Base-by-base conservation (phyloP, 2,329 filamentous ascomycete genomes). In the Neopestalotiopsis sp. region DNA sequence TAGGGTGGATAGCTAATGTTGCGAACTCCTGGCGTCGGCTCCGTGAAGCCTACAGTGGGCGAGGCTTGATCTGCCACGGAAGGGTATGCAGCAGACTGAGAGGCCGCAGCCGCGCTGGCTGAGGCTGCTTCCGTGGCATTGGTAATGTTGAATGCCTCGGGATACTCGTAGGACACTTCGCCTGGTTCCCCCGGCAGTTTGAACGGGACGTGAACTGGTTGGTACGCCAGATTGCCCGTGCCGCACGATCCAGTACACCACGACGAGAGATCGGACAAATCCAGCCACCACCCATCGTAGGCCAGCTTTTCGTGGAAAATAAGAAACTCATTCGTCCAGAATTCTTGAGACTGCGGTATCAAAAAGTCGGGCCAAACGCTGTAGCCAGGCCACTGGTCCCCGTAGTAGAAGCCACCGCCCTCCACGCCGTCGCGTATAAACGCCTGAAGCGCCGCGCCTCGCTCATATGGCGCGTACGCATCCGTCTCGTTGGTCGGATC, bases 1-100 rank as follows among this genome's bases (percentile, higher is more conserved):
- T 95, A 96, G 2, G 93, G 91, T 30, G 93, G 93, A 73, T 90
- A 86, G 74, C 94, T 89, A 68, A 95, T 80, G 74, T 94, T 87
- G 24, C 93, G 87, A 13, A 84, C 82, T 1, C 90, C 91, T 0
- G 88, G 83, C 0, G 89, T 92, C 1, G 90, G 88, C 1, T 28
- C 20, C 6, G 61, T 64, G 24, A 64, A 64, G 5, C 61, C 61
- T n/a, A 83, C 89, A 0, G 87, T 89, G 4, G 87, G 85, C 62
- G 89, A 77, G 73, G 89, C 90, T 14, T 79, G 80, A 0, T 81
- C 80, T 0, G 82, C 79, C 0, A 80, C 77, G 0, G 80, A 74
- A 4, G 77, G 68, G 45, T 76, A 73, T 20, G 78, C 71, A 14
- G 79, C 62, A 76, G 71, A 66, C 24, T 66, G 66, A 14, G 68